These are phyloP conservation scores for Thermothelomyces thermophilus DNA, from an alignment of 2,329 filamentous ascomycete genomes.

Conservation along the genomic window DNA sequence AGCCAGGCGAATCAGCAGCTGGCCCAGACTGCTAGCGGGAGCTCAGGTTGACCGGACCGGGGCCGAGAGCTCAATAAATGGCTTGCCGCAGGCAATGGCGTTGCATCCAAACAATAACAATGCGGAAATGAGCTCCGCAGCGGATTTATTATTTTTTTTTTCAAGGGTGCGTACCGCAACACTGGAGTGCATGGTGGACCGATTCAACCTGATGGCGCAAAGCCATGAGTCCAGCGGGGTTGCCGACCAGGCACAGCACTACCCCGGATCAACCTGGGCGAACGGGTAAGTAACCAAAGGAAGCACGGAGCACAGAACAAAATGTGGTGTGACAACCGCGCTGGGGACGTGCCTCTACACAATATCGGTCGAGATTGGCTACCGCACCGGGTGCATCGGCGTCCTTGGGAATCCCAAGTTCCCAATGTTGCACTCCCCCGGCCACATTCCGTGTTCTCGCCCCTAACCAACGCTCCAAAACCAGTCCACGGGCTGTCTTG, in stretches of 20 bases:
- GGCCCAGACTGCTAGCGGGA: not conserved
- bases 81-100: conserved; percentile 10
- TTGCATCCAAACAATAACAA: conserved; percentile 20
- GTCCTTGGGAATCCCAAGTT: conserved; percentile 3
- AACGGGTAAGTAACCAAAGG: not conserved
- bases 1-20: conserved; percentile 1
- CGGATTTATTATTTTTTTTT: not conserved
- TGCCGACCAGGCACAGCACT: conserved; percentile 4
- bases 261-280: not conserved
- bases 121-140: conserved; percentile 18
- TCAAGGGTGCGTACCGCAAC: not conserved
- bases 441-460: conserved; percentile 11
- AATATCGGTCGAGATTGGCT: conserved; percentile 18
- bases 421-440: conserved; percentile 5
- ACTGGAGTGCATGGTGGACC: not conserved
- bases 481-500: conserved; percentile 7
- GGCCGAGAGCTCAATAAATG: conserved; percentile 1
- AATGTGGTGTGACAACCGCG: conserved; percentile 10
- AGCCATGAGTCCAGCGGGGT: not conserved
- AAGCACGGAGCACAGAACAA: not conserved
- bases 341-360: conserved; percentile 4
- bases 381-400: not conserved
- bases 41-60: conserved; percentile 1
- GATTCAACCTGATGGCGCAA: not conserved
- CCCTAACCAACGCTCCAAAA: not conserved